These are phyloP conservation scores for Aspergillus bridgeri DNA, from an alignment of 495 filamentous ascomycete genomes.

Conservation along the genomic window DNA sequence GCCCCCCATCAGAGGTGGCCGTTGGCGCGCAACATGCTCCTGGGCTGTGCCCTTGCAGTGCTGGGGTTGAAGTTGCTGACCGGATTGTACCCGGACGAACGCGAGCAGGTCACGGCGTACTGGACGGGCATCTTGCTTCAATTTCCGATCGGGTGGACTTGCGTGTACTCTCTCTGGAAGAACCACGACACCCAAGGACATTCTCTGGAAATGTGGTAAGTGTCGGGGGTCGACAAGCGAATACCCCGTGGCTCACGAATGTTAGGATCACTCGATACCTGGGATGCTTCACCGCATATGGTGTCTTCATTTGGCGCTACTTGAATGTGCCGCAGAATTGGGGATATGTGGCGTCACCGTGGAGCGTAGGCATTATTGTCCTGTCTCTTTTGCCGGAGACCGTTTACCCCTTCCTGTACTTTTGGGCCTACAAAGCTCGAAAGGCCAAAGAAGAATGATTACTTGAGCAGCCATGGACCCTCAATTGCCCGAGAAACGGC, in stretches of 20 bases:
- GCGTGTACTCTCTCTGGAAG: slow-evolving; percentile 11
- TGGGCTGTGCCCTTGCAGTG: slow-evolving; percentile 6
- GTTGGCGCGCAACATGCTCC: slow-evolving; percentile 11
- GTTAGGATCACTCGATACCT: slow-evolving; percentile 18
- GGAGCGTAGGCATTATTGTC: slow-evolving; percentile 17
- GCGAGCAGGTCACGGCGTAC: slow-evolving; percentile 19
- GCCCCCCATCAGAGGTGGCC: not conserved
- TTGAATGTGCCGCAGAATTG: slow-evolving; percentile 20
- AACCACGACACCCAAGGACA: slow-evolving; percentile 12
- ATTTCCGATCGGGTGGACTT: slow-evolving; percentile 18
- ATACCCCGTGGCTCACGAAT: not conserved
- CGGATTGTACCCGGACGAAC: slow-evolving; percentile 12
- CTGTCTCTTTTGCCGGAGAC: slow-evolving; percentile 19
- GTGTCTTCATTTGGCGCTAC: slow-evolving; percentile 22
- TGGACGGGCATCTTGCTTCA: slow-evolving; percentile 20
- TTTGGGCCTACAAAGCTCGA: slow-evolving; percentile 8
- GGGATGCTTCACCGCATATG: slow-evolving; percentile 20
- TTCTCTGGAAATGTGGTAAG: slow-evolving; percentile 21
- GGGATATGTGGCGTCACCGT: slow-evolving; percentile 17
- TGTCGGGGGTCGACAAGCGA: not conserved
- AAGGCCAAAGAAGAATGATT: slow-evolving; percentile 8
- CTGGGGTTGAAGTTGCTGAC: slow-evolving; percentile 7
- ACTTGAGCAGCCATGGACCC: not conserved
- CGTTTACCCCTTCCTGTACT: slow-evolving; percentile 18
- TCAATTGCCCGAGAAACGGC: no score